Conservation (phyloP, 2,329 filamentous ascomycete genomes). For the Fusarium begoniae region DNA sequence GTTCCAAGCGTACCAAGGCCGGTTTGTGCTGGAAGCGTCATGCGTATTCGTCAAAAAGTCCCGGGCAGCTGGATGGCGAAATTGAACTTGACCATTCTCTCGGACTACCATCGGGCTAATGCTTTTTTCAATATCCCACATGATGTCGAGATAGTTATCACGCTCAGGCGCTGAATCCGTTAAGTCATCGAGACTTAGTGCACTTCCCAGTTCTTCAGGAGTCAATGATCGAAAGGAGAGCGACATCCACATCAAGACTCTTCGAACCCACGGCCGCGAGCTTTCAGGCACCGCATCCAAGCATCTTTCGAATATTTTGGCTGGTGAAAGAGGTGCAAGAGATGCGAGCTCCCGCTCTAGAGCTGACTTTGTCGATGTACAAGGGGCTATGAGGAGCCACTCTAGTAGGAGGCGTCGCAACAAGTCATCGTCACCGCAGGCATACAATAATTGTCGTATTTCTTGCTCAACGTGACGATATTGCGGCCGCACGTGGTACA, state of each 20-base stretch:
- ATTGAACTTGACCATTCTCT: not conserved
- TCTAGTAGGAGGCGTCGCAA: accelerated
- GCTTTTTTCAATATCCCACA: not conserved
- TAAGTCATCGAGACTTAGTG: not conserved
- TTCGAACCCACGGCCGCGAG: not conserved
- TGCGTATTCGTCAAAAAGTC: not conserved
- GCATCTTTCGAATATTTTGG: not conserved
- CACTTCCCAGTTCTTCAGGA: not conserved
- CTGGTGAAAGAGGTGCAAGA: not conserved
- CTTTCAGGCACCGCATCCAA: not conserved
- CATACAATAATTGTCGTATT: not conserved
- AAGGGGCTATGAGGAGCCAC: not conserved
- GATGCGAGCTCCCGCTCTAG: not conserved
- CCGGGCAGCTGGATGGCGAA: not conserved
- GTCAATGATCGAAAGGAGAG: not conserved
- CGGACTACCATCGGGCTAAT: not conserved
- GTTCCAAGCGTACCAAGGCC: not conserved
- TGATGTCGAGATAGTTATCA: not conserved
- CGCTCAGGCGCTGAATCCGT: accelerated
- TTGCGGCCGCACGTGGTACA: not conserved
- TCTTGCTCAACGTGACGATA: not conserved
- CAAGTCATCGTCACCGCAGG: not conserved
- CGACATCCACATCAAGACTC: not conserved
- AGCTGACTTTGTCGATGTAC: not conserved
- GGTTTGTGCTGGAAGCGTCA: accelerated